Conservation (phyloP, 768 basidiomycete genomes). For the Termitomyces sp. region DNA sequence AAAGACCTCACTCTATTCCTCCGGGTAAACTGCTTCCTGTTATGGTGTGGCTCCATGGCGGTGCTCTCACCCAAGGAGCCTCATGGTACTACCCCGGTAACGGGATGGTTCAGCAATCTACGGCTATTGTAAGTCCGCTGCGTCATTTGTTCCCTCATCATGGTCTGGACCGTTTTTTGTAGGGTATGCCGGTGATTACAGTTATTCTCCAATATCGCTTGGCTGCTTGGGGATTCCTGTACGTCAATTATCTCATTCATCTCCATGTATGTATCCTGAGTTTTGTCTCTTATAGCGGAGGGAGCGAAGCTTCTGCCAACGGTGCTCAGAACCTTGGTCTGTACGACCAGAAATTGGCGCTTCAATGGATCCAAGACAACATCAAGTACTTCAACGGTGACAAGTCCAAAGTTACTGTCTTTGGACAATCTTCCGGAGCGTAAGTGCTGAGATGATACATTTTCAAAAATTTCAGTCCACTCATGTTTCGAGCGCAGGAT, state of each 20-base stretch:
- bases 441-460: constrained; percentile 29
- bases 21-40: constrained; percentile 16
- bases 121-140: constrained; percentile 12
- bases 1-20: constrained; percentile 15
- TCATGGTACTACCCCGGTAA: constrained; percentile 15
- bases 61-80: constrained; percentile 21
- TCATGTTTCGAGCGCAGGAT: constrained; percentile 8
- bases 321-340: constrained; percentile 46
- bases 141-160: not conserved
- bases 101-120: constrained; percentile 19
- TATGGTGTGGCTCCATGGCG: constrained; percentile 22
- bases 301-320: constrained; percentile 30
- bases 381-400: constrained; percentile 52
- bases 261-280: not conserved
- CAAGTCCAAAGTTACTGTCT: constrained; percentile 41
- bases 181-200: constrained; percentile 20
- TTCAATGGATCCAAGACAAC: constrained; percentile 59
- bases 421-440: constrained; percentile 59
- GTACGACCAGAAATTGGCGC: constrained; percentile 42
- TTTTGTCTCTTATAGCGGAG: constrained; percentile 9
- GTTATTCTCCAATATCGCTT: constrained; percentile 21
- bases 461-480: not conserved
- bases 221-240: constrained; percentile 23
- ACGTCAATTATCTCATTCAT: not conserved
- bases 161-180: not conserved